Evolutionary conservation across 1,284 basidiomycete genomes (phyloP), one percentile per base, ranked within the genome.

Genomic region (Moesziomyces parantarcticus): DNA sequence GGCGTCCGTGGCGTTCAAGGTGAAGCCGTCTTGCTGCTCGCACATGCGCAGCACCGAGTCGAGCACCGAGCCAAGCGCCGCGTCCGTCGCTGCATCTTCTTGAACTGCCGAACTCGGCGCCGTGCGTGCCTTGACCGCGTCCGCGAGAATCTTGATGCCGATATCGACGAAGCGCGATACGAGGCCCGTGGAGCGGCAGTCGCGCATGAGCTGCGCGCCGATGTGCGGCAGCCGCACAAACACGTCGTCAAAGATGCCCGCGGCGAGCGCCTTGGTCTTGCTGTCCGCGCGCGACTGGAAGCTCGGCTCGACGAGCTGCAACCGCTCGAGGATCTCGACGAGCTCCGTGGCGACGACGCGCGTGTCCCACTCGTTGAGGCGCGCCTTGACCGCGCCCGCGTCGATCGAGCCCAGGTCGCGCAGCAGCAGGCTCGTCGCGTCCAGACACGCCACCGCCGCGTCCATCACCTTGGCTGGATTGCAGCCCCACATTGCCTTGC

Each of bases 241-340:
- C 11, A 70, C 49, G 26, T 65, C 67, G 49, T 65, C 56, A 46
- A 67, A 76, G 55, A 69, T 58, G 9, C 54, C 70, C 13, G 60
- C 44, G 7, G 70, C 74, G 29, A 76, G 36, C 2, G 67, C 47
- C 26, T 52, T 66, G 42, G 60, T 67, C 65, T 63, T 71, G 36
- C 67, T 62, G 20, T 77, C 72, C 16, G 63, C 63, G 22, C 72
- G 66, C n/a, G 74, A 48, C 50, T 74, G 68, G 36, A 72, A 69
- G 43, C 66, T 74, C 9, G 66, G 56, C 47, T 74, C 71, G 39
- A 65, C 62, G 14, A 59, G 44, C 58, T 69, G 66, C 34, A 74
- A 56, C 3, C 66, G 57, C 29, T 70, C 71, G 43, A 74, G 66
- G 51, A 70, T 69, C 45, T 69, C 66, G 40, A 69, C 66, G 0